A percentile compares a stretch with the other conserved stretches of the same genome.
phyloP scores from a whole-genome alignment of 2,329 filamentous ascomycete genomes.

The Pseudodiploospora longispora region DNA sequence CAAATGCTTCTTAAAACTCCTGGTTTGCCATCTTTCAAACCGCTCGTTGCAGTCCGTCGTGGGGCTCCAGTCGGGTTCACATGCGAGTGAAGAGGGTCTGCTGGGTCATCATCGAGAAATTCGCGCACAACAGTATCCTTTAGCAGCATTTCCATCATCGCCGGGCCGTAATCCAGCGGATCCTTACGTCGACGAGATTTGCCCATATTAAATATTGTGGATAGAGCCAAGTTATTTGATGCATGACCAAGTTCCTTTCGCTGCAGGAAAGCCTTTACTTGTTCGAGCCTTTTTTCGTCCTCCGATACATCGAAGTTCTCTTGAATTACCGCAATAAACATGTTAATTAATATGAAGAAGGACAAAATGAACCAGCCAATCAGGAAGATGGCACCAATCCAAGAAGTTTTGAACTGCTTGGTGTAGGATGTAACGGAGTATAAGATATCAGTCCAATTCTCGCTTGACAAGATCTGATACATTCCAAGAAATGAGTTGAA shows the following conservation, averaged over 20 bases:
- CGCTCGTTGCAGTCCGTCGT: conserved; percentile 24
- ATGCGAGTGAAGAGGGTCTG: conserved; percentile 21
- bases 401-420: conserved; percentile 60
- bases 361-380: conserved; percentile 93
- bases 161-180: conserved; percentile 83
- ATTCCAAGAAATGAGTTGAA: conserved; percentile 96
- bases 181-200: conserved; percentile 59
- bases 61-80: conserved; percentile 22
- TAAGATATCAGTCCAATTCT: conserved; percentile 87
- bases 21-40: conserved; percentile 40
- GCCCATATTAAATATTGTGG: conserved; percentile 58
- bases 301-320: conserved; percentile 99
- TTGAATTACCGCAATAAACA: conserved; percentile 99
- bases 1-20: conserved; percentile 54
- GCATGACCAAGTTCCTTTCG: conserved; percentile 74
- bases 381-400: conserved; percentile 87
- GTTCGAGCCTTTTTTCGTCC: conserved; percentile 93
- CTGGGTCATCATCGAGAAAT: conserved; percentile 72
- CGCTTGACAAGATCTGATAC: conserved; percentile 94
- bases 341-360: conserved; percentile 94
- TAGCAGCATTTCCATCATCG: conserved; percentile 89
- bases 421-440: conserved; percentile 73
- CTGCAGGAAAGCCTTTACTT: conserved; percentile 90
- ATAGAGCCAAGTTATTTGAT: conserved; percentile 67
- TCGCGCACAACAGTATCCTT: conserved; percentile 94